Conservation (phyloP, 2,329 filamentous ascomycete species). For the Paracoccidioides brasiliensis region DNA sequence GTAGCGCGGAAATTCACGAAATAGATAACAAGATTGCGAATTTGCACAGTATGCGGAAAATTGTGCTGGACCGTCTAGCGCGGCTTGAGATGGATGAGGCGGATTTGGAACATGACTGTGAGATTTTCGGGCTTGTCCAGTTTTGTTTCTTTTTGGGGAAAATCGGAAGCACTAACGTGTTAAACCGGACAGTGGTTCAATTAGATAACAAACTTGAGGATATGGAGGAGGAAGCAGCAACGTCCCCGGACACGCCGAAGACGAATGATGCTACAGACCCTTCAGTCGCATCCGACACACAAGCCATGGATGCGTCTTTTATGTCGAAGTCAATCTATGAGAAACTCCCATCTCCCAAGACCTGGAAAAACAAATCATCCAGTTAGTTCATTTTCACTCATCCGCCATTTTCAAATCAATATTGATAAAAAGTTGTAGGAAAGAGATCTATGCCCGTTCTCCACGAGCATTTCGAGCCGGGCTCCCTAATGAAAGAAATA, state of each 20-base stretch:
- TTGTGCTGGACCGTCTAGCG: constrained; percentile 77
- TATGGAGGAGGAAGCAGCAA: constrained; percentile 43
- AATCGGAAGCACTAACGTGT: not conserved
- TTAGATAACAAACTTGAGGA: constrained; percentile 51
- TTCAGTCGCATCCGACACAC: constrained; percentile 42
- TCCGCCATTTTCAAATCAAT: not conserved
- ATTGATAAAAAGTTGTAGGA: constrained; percentile 23
- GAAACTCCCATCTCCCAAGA: constrained; percentile 59
- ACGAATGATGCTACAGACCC: constrained; percentile 31
- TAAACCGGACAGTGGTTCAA: constrained; percentile 34
- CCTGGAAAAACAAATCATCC: constrained; percentile 35
- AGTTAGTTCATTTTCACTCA: constrained; percentile 17
- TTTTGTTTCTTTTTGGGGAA: not conserved
- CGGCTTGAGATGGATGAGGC: constrained; percentile 82
- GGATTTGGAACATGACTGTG: constrained; percentile 76
- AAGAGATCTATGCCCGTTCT: constrained; percentile 76
- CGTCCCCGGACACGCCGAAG: constrained; percentile 22
- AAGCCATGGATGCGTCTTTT: constrained; percentile 49
- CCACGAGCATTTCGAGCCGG: constrained; percentile 88
- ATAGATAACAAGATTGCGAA: constrained; percentile 97
- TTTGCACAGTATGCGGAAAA: constrained; percentile 79
- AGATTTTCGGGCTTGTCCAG: constrained; percentile 22
- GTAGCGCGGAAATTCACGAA: constrained; percentile 85
- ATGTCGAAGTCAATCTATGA: constrained; percentile 98
- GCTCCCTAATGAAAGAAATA: constrained; percentile 75